phyloP scores from a whole-genome alignment of 768 basidiomycete species.

The Cyathus striatus region DNA sequence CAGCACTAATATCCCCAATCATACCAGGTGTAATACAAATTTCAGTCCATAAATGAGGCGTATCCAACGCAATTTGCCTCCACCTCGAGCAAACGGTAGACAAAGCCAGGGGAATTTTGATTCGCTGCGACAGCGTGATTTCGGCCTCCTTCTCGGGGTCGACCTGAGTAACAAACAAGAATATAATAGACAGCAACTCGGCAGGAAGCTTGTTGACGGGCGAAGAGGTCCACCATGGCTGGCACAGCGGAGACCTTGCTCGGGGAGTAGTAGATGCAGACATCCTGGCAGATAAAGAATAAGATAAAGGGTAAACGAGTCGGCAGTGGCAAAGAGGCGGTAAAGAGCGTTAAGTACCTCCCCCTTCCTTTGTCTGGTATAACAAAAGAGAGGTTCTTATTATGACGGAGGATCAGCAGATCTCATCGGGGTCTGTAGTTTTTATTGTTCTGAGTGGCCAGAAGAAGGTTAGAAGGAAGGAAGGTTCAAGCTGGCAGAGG shows the following conservation, averaged over 20 bases:
- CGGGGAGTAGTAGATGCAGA: constrained; percentile 1
- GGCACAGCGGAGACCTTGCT: constrained; percentile 9
- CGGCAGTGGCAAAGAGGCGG: too few relatives aligned
- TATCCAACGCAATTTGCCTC: constrained; percentile 43
- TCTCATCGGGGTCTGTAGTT: constrained; percentile 23
- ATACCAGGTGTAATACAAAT: constrained; percentile 43
- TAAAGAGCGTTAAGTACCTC: constrained; percentile 21
- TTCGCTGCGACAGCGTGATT: constrained; percentile 25
- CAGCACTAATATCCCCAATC: constrained; percentile 14
- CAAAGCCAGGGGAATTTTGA: constrained; percentile 39
- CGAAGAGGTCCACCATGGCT: too few relatives aligned
- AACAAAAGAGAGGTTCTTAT: constrained; percentile 32
- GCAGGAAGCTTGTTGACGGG: constrained; percentile 44
- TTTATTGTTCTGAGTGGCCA: constrained; percentile 26
- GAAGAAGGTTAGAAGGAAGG: too few relatives aligned
- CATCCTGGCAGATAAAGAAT: constrained; percentile 6
- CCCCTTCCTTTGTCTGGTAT: constrained; percentile 25
- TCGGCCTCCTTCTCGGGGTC: constrained; percentile 11
- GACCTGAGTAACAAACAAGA: constrained; percentile 39
- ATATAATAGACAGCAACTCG: constrained; percentile 55
- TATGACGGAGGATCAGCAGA: constrained; percentile 23
- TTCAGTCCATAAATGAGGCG: constrained; percentile 50
- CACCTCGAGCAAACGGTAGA: constrained; percentile 48
- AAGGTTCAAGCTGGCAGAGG: too few relatives aligned
- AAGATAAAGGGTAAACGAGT: too few relatives aligned